A percentile compares a stretch with the other conserved stretches of the same genome.
These are phyloP conservation scores for Protomyces pachydermus DNA, from an alignment of 1,139 yeast species.

Conservation along the genomic window DNA sequence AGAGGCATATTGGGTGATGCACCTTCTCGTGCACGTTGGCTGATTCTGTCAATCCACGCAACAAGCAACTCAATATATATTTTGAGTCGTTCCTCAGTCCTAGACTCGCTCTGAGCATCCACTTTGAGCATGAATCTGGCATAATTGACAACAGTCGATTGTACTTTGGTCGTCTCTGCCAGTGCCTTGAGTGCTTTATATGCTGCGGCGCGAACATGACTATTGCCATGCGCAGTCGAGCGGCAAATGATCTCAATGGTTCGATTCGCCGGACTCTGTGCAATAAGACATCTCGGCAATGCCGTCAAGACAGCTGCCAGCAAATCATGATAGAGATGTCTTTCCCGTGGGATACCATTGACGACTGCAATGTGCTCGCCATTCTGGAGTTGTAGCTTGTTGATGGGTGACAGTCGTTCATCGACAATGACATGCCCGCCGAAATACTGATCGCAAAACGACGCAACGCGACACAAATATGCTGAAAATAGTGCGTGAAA, in stretches of 20 bases:
- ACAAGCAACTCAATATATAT: constrained; percentile 72
- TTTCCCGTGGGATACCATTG: constrained; percentile 24
- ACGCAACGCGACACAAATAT: constrained; percentile 22
- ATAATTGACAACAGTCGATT: constrained; percentile 63
- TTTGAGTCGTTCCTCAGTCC: constrained; percentile 48
- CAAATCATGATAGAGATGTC: constrained; percentile 50
- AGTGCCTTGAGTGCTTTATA: constrained; percentile 58
- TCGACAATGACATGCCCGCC: constrained; percentile 6
- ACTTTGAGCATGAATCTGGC: constrained; percentile 76
- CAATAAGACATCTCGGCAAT: constrained; percentile 57
- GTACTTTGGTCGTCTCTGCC: constrained; percentile 67
- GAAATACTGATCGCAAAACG: constrained; percentile 29
- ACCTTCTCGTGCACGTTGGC: constrained; percentile 33
- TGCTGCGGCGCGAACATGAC: constrained; percentile 58
- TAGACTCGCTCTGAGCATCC: constrained; percentile 52
- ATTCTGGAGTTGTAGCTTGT: background rate
- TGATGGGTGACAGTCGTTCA: background rate
- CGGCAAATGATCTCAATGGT: constrained; percentile 69
- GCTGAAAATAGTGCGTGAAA: constrained; percentile 11
- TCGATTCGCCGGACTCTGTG: constrained; percentile 43
- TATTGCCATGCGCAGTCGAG: constrained; percentile 66
- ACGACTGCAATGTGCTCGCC: background rate
- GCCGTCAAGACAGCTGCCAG: constrained; percentile 67
- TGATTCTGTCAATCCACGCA: constrained; percentile 72
- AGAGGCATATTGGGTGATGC: background rate